Percentiles rank a stretch among this genome's conserved stretches.
Conservation (phyloP, 2,329 filamentous ascomycete genomes). For the Colletotrichum caudatum region DNA sequence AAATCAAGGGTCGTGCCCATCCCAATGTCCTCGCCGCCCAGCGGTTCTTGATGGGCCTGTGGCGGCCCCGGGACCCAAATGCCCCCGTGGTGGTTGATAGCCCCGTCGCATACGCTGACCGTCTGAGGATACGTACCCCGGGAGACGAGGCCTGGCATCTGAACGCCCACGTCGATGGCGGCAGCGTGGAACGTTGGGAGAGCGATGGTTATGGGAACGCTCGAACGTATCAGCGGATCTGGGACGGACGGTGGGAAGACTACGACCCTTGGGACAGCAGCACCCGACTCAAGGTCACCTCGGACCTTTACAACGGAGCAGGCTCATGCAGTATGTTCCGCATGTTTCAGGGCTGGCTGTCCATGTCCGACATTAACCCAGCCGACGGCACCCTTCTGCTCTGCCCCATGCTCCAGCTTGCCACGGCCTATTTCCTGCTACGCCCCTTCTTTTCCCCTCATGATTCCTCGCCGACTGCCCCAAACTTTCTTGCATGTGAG, state of each 20-base stretch:
- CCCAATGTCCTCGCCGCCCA: conserved; percentile 73
- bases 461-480: conserved; percentile 51
- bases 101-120: conserved; percentile 76
- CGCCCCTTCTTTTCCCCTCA: conserved; percentile 75
- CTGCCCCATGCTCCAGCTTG: conserved; percentile 71
- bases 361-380: conserved; percentile 68
- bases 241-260: conserved; percentile 66
- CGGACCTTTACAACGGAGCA: conserved; percentile 69
- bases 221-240: conserved; percentile 67
- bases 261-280: conserved; percentile 69
- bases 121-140: conserved; percentile 73
- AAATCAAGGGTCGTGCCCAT: conserved; percentile 75
- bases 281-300: conserved; percentile 64
- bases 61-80: conserved; percentile 68
- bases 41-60: conserved; percentile 74
- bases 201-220: conserved; percentile 72
- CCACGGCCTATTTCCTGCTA: conserved; percentile 82
- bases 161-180: conserved; percentile 77
- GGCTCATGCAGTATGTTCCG: conserved; percentile 69
- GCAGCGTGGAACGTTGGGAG: conserved; percentile 79
- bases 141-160: conserved; percentile 62
- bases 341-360: conserved; percentile 69
- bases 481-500: conserved; percentile 54
- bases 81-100: conserved; percentile 71
- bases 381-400: conserved; percentile 79